phyloP scores from a whole-genome alignment of 2,329 filamentous ascomycete species.

The Cylindrodendrum hubeiense region DNA sequence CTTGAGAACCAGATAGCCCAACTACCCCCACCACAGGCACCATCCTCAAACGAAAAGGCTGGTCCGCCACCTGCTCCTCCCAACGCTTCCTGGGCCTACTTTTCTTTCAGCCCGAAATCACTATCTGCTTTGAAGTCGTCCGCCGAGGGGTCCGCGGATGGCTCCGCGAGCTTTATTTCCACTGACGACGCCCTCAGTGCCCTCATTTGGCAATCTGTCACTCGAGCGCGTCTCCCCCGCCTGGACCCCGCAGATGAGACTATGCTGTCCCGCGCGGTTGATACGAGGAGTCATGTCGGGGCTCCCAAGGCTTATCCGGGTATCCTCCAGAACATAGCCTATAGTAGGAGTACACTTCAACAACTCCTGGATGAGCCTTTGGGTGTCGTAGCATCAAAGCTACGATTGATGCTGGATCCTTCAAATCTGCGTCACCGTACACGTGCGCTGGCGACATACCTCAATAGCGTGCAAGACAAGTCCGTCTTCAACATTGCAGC shows the following conservation, averaged over 20 bases:
- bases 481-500: constrained; percentile 49
- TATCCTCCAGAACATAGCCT: constrained; percentile 60
- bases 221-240: constrained; percentile 54
- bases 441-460: constrained; percentile 56
- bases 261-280: constrained; percentile 61
- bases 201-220: constrained; percentile 62
- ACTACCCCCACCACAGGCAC: constrained; percentile 28
- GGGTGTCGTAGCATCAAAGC: constrained; percentile 50
- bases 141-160: constrained; percentile 43
- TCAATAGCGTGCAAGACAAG: constrained; percentile 52
- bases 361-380: constrained; percentile 47
- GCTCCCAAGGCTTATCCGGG: constrained; percentile 61
- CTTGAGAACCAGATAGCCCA: constrained; percentile 52
- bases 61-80: constrained; percentile 26
- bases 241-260: constrained; percentile 40
- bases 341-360: constrained; percentile 48
- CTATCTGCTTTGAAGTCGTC: constrained; percentile 56
- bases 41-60: neutral
- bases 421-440: constrained; percentile 51
- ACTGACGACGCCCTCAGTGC: constrained; percentile 67
- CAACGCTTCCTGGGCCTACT: constrained; percentile 57
- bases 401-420: constrained; percentile 55
- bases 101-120: constrained; percentile 54
- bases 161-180: constrained; percentile 53
- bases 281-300: constrained; percentile 57